Percentiles rank a stretch among this genome's conserved stretches.
phyloP scores from a whole-genome alignment of 257 asterid genomes.

The Echium plantagineum region DNA sequence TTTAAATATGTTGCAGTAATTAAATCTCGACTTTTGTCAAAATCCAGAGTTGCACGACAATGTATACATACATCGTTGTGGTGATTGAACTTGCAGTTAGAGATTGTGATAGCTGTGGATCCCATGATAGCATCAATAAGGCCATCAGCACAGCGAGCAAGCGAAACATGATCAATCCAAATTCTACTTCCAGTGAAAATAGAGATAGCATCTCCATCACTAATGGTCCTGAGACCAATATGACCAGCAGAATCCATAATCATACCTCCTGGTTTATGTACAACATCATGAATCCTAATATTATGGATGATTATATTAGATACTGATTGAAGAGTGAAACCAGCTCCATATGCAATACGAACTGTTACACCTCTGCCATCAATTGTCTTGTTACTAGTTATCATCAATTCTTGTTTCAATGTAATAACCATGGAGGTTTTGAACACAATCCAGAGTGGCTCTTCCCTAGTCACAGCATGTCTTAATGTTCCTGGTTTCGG shows the following conservation, averaged over 20 bases:
- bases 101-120: conserved; percentile 79
- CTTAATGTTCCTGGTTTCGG: conserved; percentile 49
- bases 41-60: no score
- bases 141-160: conserved; percentile 48
- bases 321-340: conserved; percentile 26
- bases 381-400: conserved; percentile 33
- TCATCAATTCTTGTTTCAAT: conserved; percentile 27
- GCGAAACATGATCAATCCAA: conserved; percentile 67
- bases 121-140: conserved; percentile 67
- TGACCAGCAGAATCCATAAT: conserved; percentile 24
- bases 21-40: no score
- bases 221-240: conserved; percentile 15
- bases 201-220: conserved; percentile 72
- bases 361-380: conserved; percentile 31
- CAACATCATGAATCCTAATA: conserved; percentile 17
- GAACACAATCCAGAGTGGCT: conserved; percentile 52
- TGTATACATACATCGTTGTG: conserved; percentile 50
- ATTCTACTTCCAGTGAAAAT: conserved; percentile 41
- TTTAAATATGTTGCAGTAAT: no score
- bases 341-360: conserved; percentile 26
- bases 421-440: conserved; percentile 25
- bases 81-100: conserved; percentile 81
- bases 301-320: conserved; percentile 30
- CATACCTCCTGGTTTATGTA: conserved; percentile 17
- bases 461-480: conserved; percentile 38